Conservation (phyloP, 139 green algal genomes). For the Diplosphaera chodatii region DNA sequence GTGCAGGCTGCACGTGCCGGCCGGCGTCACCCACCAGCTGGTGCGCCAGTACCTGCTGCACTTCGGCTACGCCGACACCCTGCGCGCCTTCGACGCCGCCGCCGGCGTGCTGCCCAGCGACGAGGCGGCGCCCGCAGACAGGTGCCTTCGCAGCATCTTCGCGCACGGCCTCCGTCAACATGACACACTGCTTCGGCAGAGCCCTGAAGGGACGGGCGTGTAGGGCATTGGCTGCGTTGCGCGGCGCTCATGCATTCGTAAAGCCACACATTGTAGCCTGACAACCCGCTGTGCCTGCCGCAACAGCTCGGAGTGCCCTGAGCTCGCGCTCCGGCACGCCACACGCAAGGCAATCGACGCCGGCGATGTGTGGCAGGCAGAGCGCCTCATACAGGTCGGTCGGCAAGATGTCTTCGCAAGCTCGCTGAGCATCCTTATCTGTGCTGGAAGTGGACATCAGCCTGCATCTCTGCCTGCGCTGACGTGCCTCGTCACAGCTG, state of each 20-base stretch:
- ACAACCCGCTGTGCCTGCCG: not conserved
- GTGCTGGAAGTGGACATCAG: too few relatives aligned
- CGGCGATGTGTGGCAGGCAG: constrained; percentile 34
- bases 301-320: not conserved
- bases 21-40: constrained; percentile 48
- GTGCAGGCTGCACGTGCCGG: constrained; percentile 16
- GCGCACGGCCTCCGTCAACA: too few relatives aligned
- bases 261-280: not conserved
- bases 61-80: constrained; percentile 70
- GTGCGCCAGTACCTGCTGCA: constrained; percentile 74
- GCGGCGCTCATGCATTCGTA: too few relatives aligned
- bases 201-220: too few relatives aligned
- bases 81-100: constrained; percentile 59
- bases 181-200: too few relatives aligned
- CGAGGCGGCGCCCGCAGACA: not conserved
- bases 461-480: too few relatives aligned
- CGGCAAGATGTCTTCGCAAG: too few relatives aligned
- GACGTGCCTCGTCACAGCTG: too few relatives aligned
- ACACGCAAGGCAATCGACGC: constrained; percentile 29
- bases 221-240: too few relatives aligned
- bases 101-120: constrained; percentile 15
- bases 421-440: too few relatives aligned
- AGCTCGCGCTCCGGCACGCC: constrained; percentile 19
- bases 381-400: too few relatives aligned
- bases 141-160: not conserved